Base-by-base conservation (phyloP, 2,329 filamentous ascomycete species). In the Colletotrichum liaoningense region DNA sequence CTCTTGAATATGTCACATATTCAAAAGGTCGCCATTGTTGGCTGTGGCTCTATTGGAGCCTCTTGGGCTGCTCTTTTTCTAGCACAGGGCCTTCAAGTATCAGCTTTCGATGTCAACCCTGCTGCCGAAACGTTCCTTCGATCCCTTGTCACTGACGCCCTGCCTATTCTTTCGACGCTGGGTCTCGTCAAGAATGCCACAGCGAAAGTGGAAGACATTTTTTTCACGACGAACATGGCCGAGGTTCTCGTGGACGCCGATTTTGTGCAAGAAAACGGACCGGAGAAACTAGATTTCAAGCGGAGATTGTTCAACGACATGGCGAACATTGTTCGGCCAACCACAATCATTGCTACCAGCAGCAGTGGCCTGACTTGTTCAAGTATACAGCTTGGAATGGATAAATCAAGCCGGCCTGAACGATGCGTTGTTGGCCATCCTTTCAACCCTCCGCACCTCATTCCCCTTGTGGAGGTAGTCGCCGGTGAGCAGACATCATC, bases 391-490 rank as follows among this genome's bases (percentile, higher is more conserved):
- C n/a, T 56, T 1, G 63, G 63, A 14, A 71, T 71, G 63, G 11
- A 46, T 16, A 3, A 24, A 14, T 16, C 42, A 12, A 54, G 26
- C 19, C 30, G 79, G 38, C 81, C 83, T 0, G 77, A 76, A 24
- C 79, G 83, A n/a, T 79, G 84, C 42, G 75, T 85, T 1, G 81
- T 87, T 30, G 85, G 84, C 4, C 86, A 87, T 74, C 85, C 86
- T 0, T 87, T 86, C 79, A 87, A 87, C 74, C 86, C 86, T 9
- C 85, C 85, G 6, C 85, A 87, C 73, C 78, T 87, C 22, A 84
- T 87, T 24, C 85, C 85, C 1, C 79, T 87, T 16, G 84, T 87
- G 24, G 85, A 87, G 76, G 82, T 87, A 0, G 85, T 86, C 1
- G 82, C 81, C 9, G 81, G 83, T 2, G 60, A 74, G 1, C 75